These are phyloP conservation scores for Gonium pectorale DNA, from an alignment of 139 green algal genomes.

Conservation along the genomic window DNA sequence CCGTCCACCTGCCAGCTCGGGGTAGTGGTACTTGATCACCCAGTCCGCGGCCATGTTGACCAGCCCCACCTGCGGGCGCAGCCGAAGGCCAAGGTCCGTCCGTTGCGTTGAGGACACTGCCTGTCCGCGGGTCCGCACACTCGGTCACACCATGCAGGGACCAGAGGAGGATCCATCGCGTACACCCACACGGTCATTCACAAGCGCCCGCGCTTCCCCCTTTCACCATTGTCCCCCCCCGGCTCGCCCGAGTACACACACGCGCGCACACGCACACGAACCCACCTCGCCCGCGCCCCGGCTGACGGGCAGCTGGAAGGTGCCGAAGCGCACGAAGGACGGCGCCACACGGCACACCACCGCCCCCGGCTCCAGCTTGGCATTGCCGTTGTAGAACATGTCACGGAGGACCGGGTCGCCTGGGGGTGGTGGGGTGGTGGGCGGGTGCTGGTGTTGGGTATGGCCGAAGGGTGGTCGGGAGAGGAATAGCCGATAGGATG, in stretches of 20 bases:
- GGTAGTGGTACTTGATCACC: constrained; percentile 90
- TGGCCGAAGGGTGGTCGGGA: not conserved
- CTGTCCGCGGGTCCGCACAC: no score
- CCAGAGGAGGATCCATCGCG: no score
- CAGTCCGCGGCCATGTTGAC: constrained; percentile 80
- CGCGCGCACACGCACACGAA: no score
- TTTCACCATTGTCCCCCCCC: no score
- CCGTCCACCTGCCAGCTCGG: constrained; percentile 59
- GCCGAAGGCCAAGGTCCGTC: no score
- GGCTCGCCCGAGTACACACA: no score
- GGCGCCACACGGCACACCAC: constrained; percentile 85
- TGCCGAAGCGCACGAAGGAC: constrained; percentile 93
- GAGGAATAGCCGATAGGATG: no score
- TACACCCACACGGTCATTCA: not conserved
- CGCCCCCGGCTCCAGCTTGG: constrained; percentile 45
- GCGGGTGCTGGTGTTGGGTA: not conserved
- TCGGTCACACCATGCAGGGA: no score
- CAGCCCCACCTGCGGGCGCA: constrained; percentile 70
- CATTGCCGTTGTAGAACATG: constrained; percentile 87
- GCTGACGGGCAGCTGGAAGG: constrained; percentile 90
- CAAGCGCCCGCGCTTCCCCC: not conserved
- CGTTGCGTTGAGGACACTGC: no score
- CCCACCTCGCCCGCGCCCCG: constrained; percentile 58
- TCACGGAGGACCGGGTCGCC: constrained; percentile 83
- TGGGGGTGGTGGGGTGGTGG: not conserved